Evolutionary conservation across 768 basidiomycete genomes (phyloP).

Genomic region (Artomyces pyxidatus): DNA sequence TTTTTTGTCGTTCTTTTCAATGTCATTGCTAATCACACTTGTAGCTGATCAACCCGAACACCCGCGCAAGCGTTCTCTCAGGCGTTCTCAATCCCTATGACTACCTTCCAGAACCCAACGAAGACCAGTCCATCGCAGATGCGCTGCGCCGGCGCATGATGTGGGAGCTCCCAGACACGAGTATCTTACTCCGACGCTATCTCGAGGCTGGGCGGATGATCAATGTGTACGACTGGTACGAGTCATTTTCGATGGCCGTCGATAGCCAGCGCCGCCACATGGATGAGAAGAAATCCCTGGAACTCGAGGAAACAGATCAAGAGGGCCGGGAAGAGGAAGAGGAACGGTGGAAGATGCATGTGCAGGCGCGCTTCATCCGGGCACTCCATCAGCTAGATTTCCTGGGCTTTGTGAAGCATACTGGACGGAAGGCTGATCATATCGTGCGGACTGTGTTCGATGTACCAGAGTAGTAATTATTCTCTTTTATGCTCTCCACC

Average conservation of each 20-base stretch:
- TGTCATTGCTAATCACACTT: background rate
- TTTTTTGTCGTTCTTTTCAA: background rate
- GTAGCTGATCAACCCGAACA: conserved; percentile 63
- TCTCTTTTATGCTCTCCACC: too few species aligned
- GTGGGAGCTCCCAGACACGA: conserved; percentile 62
- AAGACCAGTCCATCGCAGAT: background rate
- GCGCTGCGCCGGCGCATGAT: conserved; percentile 19
- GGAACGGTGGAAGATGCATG: conserved; percentile 52
- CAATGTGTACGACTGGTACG: conserved; percentile 86
- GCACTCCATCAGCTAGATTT: conserved; percentile 78
- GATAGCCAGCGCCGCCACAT: conserved; percentile 41
- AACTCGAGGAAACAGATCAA: conserved; percentile 26
- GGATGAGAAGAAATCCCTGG: background rate
- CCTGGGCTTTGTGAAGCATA: conserved; percentile 74
- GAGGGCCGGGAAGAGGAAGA: conserved; percentile 21
- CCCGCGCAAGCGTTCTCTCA: conserved; percentile 51
- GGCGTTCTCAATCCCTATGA: conserved; percentile 55
- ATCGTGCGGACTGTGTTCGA: conserved; percentile 65
- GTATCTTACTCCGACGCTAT: conserved; percentile 70
- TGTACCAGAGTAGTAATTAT: conserved; percentile 23
- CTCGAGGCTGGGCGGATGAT: conserved; percentile 74
- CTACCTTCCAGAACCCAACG: conserved; percentile 23
- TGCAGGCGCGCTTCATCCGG: conserved; percentile 73
- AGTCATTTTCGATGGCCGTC: conserved; percentile 60
- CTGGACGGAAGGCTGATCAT: conserved; percentile 71